A percentile compares a stretch with the other conserved stretches of the same genome.
phyloP scores from a whole-genome alignment of 2,329 filamentous ascomycete genomes.

The Ceratocystiopsis sp. region DNA sequence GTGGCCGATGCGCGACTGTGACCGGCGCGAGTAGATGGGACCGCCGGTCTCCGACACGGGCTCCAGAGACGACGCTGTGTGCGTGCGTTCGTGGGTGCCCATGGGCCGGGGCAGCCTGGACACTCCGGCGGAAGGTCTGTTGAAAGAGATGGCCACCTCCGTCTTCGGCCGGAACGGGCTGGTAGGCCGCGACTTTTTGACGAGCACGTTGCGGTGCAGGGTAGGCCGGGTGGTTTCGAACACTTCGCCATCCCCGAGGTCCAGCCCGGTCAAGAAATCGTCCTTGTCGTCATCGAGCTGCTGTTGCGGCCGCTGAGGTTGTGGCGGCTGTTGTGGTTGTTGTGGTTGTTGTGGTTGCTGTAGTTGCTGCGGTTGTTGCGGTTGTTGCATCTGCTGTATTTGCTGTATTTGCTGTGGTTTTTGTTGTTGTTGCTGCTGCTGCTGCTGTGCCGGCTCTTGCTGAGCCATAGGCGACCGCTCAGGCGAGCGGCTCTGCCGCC shows the following conservation, averaged over 20 bases:
- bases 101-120: constrained; percentile 60
- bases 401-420: background rate
- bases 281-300: constrained; percentile 36
- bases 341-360: background rate
- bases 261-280: constrained; percentile 73
- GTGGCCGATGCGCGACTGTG: constrained; percentile 52
- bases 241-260: constrained; percentile 68
- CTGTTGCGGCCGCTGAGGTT: constrained; percentile 10
- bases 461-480: constrained; percentile 18
- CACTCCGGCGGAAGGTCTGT: constrained; percentile 39
- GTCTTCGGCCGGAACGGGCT: constrained; percentile 58
- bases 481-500: constrained; percentile 44
- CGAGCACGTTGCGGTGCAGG: constrained; percentile 78
- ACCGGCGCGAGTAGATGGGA: constrained; percentile 43
- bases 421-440: constrained; percentile 6
- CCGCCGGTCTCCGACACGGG: constrained; percentile 83
- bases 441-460: constrained; percentile 15
- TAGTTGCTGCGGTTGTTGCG: constrained; percentile 1
- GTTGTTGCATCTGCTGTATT: no score
- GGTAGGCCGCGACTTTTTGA: constrained; percentile 52
- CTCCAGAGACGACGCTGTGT: constrained; percentile 61
- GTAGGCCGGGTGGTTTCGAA: constrained; percentile 69
- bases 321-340: background rate
- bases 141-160: constrained; percentile 79
- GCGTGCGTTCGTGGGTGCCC: constrained; percentile 45